These are phyloP conservation scores for Ustilago curta DNA, from an alignment of 1,284 basidiomycete genomes.

Conservation along the genomic window DNA sequence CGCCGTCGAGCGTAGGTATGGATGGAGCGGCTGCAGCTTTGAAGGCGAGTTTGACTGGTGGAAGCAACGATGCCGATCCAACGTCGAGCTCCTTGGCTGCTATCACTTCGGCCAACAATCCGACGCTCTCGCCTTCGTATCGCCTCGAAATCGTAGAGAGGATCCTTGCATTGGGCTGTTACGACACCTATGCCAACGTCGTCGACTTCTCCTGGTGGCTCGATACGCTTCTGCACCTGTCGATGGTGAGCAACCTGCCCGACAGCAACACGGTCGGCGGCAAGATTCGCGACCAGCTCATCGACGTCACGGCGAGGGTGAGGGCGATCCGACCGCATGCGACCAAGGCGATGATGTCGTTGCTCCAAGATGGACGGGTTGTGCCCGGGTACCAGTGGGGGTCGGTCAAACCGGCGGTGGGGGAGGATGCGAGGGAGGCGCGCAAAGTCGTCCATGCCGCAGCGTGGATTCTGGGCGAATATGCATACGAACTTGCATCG, in stretches of 20 bases:
- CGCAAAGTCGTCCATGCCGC: constrained; percentile 86
- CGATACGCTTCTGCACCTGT: constrained; percentile 78
- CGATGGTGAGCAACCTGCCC: constrained; percentile 78
- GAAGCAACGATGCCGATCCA: constrained; percentile 54
- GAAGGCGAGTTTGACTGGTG: constrained; percentile 70
- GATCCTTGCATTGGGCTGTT: constrained; percentile 84
- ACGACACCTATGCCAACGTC: constrained; percentile 86
- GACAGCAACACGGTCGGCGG: constrained; percentile 75
- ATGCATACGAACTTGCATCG: constrained; percentile 72
- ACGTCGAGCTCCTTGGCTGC: constrained; percentile 34
- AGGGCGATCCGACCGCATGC: constrained; percentile 81
- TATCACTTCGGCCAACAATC: constrained; percentile 58
- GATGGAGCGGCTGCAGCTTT: constrained; percentile 70
- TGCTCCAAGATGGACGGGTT: constrained; percentile 76
- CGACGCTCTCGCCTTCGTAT: constrained; percentile 77
- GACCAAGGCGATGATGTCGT: constrained; percentile 81
- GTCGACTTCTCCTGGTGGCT: constrained; percentile 96
- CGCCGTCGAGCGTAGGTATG: constrained; percentile 71
- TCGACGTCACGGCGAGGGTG: constrained; percentile 88
- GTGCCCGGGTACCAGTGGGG: constrained; percentile 22
- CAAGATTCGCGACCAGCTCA: constrained; percentile 82
- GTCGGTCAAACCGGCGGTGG: not conserved
- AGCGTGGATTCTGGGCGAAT: constrained; percentile 95
- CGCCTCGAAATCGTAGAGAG: constrained; percentile 82
- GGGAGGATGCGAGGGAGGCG: constrained; percentile 65